A percentile compares a stretch with the other conserved stretches of the same genome.
phyloP scores from a whole-genome alignment of 2,329 filamentous ascomycete species.

The Fusarium sp. region DNA sequence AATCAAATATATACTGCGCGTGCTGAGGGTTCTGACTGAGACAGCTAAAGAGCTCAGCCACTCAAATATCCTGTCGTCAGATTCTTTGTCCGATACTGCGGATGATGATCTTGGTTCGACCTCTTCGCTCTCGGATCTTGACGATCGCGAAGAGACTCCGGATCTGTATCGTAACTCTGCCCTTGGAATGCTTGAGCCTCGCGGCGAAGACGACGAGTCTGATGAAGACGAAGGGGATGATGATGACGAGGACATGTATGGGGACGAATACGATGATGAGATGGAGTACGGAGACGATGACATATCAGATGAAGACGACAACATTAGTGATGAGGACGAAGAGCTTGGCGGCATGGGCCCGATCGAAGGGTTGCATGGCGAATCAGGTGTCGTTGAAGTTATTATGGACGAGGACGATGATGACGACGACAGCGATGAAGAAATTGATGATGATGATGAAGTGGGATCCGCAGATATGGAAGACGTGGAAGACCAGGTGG shows the following conservation, averaged over 20 bases:
- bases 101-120: conserved; percentile 90
- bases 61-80: conserved; percentile 76
- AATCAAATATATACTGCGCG: conserved; percentile 94
- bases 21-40: conserved; percentile 86
- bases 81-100: conserved; percentile 73
- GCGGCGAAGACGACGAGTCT: conserved; percentile 83
- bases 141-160: conserved; percentile 92
- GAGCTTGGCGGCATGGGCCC: conserved; percentile 85
- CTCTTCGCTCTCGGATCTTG: conserved; percentile 88
- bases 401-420: conserved; percentile 82
- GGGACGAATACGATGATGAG: conserved; percentile 89
- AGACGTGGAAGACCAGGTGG: conserved; percentile 64
- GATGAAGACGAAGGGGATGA: conserved; percentile 79
- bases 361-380: conserved; percentile 78
- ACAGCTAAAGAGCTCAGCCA: conserved; percentile 89
- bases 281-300: conserved; percentile 92
- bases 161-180: conserved; percentile 97
- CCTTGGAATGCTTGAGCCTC: conserved; percentile 90
- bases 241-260: conserved; percentile 92
- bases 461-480: conserved; percentile 59
- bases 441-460: conserved; percentile 62
- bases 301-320: conserved; percentile 83
- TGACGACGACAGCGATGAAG: conserved; percentile 71
- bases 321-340: conserved; percentile 91
- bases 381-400: conserved; percentile 75